Evolutionary conservation across 2,329 filamentous ascomycete genomes (phyloP).

Genomic region (Gaeumannomyces sp.): DNA sequence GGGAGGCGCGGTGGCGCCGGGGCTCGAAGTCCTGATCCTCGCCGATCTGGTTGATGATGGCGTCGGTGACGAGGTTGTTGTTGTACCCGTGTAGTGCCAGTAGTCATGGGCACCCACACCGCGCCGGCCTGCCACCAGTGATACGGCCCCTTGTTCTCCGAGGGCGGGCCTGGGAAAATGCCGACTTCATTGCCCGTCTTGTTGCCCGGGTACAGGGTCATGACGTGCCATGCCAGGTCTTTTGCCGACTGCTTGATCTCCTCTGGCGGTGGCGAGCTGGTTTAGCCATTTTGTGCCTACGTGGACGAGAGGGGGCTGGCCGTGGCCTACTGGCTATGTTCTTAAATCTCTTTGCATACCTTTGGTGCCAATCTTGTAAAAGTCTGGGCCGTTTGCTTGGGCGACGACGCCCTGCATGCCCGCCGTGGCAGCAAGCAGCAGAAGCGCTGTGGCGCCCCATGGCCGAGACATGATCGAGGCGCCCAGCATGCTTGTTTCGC

Average conservation of each 20-base stretch:
- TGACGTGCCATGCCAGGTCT: slow-evolving; percentile 1
- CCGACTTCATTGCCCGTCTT: slow-evolving; percentile 1
- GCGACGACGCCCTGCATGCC: background rate
- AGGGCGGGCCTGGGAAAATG: background rate
- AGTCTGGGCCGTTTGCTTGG: background rate
- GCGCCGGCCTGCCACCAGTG: slow-evolving; percentile 47
- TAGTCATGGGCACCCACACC: slow-evolving; percentile 44
- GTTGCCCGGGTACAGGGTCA: slow-evolving; percentile 1
- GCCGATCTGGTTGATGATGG: background rate
- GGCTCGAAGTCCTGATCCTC: slow-evolving; percentile 3
- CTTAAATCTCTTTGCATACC: background rate
- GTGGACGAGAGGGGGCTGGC: background rate
- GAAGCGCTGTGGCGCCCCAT: background rate
- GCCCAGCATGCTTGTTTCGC: background rate
- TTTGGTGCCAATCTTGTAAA: background rate
- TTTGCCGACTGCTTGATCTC: slow-evolving; percentile 32
- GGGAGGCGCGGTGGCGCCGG: slow-evolving; percentile 14
- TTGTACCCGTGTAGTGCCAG: slow-evolving; percentile 48
- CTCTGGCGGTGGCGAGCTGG: slow-evolving; percentile 43
- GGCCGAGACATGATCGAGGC: background rate
- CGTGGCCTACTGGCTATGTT: background rate
- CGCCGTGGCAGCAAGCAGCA: background rate
- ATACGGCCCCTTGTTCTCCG: slow-evolving; percentile 16
- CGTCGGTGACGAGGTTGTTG: slow-evolving; percentile 33
- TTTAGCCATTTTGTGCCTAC: slow-evolving; percentile 49